Percentiles rank a stretch among this genome's conserved stretches.
Evolutionary conservation across 169 alveolate genomes (phyloP).

Genomic region (Babesia bigemina): DNA sequence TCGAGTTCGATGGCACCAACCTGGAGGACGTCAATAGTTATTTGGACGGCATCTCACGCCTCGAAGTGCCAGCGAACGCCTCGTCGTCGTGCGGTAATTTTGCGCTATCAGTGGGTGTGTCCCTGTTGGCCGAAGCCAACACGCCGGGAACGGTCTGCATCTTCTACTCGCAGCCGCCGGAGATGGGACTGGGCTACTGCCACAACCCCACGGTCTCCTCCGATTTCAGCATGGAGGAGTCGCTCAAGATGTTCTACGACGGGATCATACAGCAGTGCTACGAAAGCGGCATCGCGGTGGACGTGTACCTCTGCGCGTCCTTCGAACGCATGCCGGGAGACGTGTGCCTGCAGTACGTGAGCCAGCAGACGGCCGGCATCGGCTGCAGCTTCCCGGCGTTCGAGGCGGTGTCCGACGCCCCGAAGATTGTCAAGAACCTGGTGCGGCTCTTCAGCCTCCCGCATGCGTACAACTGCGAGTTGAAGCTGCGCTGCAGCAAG

Average conservation of each 20-base stretch:
- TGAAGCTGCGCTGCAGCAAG: constrained; percentile 70
- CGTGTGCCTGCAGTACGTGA: constrained; percentile 15
- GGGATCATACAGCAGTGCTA: constrained; percentile 49
- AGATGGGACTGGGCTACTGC: constrained; percentile 69
- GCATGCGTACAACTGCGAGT: constrained; percentile 74
- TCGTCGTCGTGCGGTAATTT: constrained; percentile 70
- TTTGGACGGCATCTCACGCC: constrained; percentile 53
- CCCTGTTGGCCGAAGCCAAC: constrained; percentile 62
- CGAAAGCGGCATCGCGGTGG: constrained; percentile 57
- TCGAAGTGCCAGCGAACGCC: constrained; percentile 42
- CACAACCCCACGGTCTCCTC: constrained; percentile 19
- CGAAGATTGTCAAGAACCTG: constrained; percentile 21
- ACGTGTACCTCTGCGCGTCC: constrained; percentile 54
- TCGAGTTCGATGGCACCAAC: constrained; percentile 23
- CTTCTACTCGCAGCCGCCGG: constrained; percentile 74
- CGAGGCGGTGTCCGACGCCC: constrained; percentile 12
- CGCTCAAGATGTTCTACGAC: constrained; percentile 39
- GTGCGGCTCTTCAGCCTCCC: constrained; percentile 43
- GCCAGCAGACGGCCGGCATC: constrained; percentile 72
- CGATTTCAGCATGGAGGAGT: constrained; percentile 34
- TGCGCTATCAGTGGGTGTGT: constrained; percentile 72
- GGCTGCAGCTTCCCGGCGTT: constrained; percentile 41
- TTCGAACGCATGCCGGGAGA: constrained; percentile 57
- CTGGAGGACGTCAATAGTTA: constrained; percentile 38
- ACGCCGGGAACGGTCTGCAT: constrained; percentile 70